phyloP scores from a whole-genome alignment of 805 yeast species.

The Zygosaccharomyces bisporus region DNA sequence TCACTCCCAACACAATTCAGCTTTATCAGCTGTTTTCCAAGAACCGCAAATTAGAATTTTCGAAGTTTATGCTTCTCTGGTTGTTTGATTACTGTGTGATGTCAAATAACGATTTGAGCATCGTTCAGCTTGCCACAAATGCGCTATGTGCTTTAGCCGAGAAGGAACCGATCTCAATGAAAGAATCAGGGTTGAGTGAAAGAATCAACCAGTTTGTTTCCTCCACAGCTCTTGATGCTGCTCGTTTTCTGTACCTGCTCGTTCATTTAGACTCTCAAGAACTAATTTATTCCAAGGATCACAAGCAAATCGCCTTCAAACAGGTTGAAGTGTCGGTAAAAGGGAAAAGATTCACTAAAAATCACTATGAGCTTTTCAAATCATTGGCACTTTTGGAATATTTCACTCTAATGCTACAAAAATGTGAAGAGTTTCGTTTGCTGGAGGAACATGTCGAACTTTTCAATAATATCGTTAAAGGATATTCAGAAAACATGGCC shows the following conservation, averaged over 20 bases:
- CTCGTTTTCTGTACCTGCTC: slow-evolving; percentile 5
- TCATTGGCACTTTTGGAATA: slow-evolving; percentile 27
- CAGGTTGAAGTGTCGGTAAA: slow-evolving; percentile 3
- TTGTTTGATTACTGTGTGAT: slow-evolving; percentile 20
- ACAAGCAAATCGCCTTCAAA: background rate
- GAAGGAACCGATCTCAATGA: background rate
- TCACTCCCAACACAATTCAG: slow-evolving; percentile 35
- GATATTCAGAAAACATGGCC: slow-evolving; percentile 15
- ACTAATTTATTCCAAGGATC: background rate
- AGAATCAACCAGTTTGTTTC: background rate
- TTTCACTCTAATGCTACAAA: slow-evolving; percentile 13
- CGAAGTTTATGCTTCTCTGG: slow-evolving; percentile 26
- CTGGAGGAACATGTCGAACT: slow-evolving; percentile 12
- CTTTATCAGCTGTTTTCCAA: slow-evolving; percentile 23
- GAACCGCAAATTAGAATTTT: slow-evolving; percentile 15
- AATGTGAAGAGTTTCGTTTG: background rate
- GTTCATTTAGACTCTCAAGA: slow-evolving; percentile 5
- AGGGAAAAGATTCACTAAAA: background rate
- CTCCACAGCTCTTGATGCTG: background rate
- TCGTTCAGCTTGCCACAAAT: slow-evolving; percentile 14
- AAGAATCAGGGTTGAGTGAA: background rate
- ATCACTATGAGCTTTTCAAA: slow-evolving; percentile 12
- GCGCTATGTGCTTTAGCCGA: slow-evolving; percentile 2
- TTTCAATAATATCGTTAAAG: slow-evolving; percentile 23
- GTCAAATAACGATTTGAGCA: slow-evolving; percentile 18